Percentiles rank a stretch among this genome's conserved stretches.
These are phyloP conservation scores for Rhizoclosmatium globosum DNA, from an alignment of 192 early-diverging fungal species.

Conservation along the genomic window DNA sequence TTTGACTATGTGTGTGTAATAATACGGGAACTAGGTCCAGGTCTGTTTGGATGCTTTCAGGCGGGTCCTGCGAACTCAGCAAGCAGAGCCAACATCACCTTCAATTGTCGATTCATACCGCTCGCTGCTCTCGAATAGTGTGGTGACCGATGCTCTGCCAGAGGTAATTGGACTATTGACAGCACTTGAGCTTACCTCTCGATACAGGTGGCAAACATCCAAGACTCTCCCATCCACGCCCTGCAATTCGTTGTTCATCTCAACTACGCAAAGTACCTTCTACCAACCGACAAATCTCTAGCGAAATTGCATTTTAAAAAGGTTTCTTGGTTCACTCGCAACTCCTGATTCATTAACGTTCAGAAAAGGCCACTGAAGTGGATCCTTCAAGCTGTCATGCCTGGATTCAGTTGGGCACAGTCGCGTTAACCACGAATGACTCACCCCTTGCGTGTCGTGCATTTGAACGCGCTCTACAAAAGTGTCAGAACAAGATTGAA, in stretches of 20 bases:
- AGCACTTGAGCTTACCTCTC: neutral
- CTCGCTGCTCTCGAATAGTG: neutral
- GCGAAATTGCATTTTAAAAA: neutral
- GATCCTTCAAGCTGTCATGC: neutral
- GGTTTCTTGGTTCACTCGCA: neutral
- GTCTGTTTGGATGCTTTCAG: neutral
- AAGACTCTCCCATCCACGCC: neutral
- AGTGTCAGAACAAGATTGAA: neutral
- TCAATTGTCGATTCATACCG: neutral
- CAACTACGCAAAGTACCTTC: constrained; percentile 7
- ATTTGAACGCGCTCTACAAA: neutral
- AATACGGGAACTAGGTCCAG: too few relatives aligned
- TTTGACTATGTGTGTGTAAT: too few relatives aligned
- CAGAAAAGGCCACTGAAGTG: neutral
- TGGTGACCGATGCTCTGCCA: neutral
- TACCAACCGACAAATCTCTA: neutral
- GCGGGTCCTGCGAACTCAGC: neutral
- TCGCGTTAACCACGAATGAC: neutral
- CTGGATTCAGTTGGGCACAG: neutral
- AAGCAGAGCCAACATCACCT: neutral
- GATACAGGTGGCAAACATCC: neutral
- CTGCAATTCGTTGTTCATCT: constrained; percentile 15
- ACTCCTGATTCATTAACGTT: neutral
- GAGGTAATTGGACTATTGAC: neutral
- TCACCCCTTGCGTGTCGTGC: neutral